Evolutionary conservation across 2,329 filamentous ascomycete genomes (phyloP).

Genomic region (Cladosporium austrohemisphaericum): DNA sequence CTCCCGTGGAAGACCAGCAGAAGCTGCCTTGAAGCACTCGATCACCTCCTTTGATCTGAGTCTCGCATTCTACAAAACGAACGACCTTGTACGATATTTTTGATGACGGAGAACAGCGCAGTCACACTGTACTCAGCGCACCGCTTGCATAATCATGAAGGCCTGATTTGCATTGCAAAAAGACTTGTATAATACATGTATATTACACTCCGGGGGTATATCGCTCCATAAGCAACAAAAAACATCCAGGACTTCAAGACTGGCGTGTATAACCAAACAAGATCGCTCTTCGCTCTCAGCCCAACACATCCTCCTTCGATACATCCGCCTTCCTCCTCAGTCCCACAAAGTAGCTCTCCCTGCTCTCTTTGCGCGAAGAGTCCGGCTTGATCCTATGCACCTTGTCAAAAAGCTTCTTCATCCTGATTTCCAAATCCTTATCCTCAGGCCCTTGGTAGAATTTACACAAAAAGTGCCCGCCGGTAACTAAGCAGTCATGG

Average conservation of each 20-base stretch:
- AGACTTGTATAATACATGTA: too few species aligned
- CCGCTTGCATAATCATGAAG: neutral
- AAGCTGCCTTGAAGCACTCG: constrained; percentile 5
- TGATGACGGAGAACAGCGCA: neutral
- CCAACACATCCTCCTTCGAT: constrained; percentile 45
- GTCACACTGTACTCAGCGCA: neutral
- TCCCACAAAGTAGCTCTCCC: constrained; percentile 82
- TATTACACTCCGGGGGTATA: constrained; percentile 4
- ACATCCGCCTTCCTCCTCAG: constrained; percentile 61
- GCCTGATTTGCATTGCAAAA: neutral
- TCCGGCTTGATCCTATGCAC: constrained; percentile 89
- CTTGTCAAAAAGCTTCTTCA: constrained; percentile 72
- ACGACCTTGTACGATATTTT: too few species aligned
- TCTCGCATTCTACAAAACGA: too few species aligned
- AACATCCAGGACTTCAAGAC: neutral
- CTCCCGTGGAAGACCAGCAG: neutral
- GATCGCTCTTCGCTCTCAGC: neutral
- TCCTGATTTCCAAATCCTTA: constrained; percentile 67
- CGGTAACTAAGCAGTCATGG: constrained; percentile 73
- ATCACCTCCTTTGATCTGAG: too few species aligned
- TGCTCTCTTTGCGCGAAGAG: constrained; percentile 70
- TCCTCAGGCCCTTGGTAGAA: constrained; percentile 93
- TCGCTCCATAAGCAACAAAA: neutral
- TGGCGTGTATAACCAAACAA: neutral
- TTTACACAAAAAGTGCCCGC: constrained; percentile 93